Percentiles rank a stretch among this genome's conserved stretches.
Conservation (phyloP, 2,329 filamentous ascomycete species). For the Cladosporium sp. region DNA sequence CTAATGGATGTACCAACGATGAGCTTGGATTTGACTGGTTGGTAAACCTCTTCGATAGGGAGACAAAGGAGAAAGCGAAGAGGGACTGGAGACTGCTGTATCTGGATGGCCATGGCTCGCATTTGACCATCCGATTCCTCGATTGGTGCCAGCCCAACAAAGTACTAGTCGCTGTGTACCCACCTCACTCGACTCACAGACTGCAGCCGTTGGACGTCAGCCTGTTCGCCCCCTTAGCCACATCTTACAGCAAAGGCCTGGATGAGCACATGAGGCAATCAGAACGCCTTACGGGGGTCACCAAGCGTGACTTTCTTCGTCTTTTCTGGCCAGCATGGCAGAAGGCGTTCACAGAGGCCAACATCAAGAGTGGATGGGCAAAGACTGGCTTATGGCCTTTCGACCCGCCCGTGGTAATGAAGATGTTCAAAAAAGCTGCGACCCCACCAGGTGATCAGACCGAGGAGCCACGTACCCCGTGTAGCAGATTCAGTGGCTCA, state of each 20-base stretch:
- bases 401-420: conserved; percentile 9
- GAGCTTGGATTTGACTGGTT: conserved; percentile 16
- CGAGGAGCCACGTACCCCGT: too few relatives aligned
- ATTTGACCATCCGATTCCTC: conserved; percentile 11
- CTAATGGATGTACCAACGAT: conserved; percentile 17
- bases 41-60: conserved; percentile 12
- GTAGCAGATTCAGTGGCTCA: too few relatives aligned
- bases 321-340: background rate
- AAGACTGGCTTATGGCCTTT: conserved; percentile 12
- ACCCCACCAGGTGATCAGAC: background rate
- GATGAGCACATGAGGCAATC: background rate
- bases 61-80: conserved; percentile 13
- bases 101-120: conserved; percentile 14
- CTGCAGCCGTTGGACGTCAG: conserved; percentile 15
- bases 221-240: conserved; percentile 11
- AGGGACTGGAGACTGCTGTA: conserved; percentile 14
- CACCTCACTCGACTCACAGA: conserved; percentile 8
- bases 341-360: conserved; percentile 7
- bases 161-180: conserved; percentile 2
- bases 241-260: conserved; percentile 7
- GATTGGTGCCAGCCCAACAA: conserved; percentile 4
- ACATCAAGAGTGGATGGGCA: conserved; percentile 11
- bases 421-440: background rate
- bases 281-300: background rate
- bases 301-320: background rate